Evolutionary conservation across 192 early-diverging fungal genomes (phyloP).

Genomic region (Coemansia sp.): DNA sequence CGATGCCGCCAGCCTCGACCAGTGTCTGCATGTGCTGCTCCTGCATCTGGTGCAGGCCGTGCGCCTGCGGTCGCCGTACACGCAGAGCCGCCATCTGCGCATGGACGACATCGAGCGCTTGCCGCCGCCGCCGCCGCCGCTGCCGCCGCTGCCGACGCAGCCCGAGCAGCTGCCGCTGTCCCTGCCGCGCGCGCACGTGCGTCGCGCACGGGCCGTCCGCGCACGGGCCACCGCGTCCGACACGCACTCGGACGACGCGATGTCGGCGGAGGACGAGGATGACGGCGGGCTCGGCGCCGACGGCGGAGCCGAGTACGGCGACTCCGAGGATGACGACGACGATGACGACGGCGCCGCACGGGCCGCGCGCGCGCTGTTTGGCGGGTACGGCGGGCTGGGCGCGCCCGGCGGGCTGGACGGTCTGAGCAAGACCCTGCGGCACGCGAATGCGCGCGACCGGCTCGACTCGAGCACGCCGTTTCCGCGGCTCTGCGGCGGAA

Average conservation of each 20-base stretch:
- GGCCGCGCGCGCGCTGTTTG: conserved; percentile 3
- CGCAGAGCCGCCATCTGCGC: conserved; percentile 8
- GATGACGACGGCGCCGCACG: conserved; percentile 15
- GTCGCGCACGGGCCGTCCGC: background rate
- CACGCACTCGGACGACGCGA: conserved; percentile 23
- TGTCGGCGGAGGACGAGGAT: background rate
- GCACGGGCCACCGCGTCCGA: no score
- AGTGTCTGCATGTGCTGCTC: conserved; percentile 34
- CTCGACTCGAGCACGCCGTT: conserved; percentile 44
- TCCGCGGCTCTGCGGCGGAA: conserved; percentile 55
- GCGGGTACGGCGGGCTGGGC: conserved; percentile 26
- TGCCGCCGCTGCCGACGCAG: conserved; percentile 2
- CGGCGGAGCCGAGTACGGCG: conserved; percentile 13
- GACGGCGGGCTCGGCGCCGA: conserved; percentile 4
- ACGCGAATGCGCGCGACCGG: conserved; percentile 40
- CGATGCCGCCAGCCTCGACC: conserved; percentile 26
- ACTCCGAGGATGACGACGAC: background rate
- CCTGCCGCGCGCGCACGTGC: background rate
- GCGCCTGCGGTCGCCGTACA: conserved; percentile 12
- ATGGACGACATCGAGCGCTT: conserved; percentile 36
- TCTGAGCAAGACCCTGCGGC: conserved; percentile 17
- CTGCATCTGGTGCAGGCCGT: conserved; percentile 13
- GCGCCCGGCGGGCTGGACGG: conserved; percentile 22
- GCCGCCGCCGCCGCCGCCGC: conserved; percentile 31
- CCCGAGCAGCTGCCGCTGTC: background rate